These are phyloP conservation scores for Aspergillus cejpii DNA, from an alignment of 2,329 filamentous ascomycete species.

Conservation along the genomic window DNA sequence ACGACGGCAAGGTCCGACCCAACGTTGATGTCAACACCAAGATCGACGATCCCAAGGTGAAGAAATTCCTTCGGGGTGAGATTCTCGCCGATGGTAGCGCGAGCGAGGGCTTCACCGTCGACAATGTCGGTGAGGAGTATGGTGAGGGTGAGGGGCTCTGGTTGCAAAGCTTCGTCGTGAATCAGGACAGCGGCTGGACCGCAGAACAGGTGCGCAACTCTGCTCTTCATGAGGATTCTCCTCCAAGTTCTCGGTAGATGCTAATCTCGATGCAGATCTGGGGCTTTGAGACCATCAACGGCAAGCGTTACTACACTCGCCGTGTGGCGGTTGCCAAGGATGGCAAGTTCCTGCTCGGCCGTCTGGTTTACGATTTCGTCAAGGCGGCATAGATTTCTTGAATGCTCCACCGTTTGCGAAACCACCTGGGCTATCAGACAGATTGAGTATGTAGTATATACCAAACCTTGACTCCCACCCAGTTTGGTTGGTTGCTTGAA, in stretches of 20 bases:
- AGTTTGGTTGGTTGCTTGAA: neutral
- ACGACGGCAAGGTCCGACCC: conserved; percentile 35
- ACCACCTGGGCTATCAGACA: too few species aligned
- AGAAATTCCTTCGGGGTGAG: conserved; percentile 37
- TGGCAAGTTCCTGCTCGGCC: conserved; percentile 30
- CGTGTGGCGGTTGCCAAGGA: conserved; percentile 39
- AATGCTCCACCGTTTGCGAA: neutral
- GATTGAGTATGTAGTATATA: too few species aligned
- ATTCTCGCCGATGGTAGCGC: conserved; percentile 50
- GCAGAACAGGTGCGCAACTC: conserved; percentile 45
- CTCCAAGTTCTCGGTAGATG: neutral
- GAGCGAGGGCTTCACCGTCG: conserved; percentile 54
- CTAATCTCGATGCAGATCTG: conserved; percentile 31
- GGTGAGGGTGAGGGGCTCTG: conserved; percentile 41
- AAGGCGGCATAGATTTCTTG: neutral
- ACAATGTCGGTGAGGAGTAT: conserved; percentile 39
- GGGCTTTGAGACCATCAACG: conserved; percentile 42
- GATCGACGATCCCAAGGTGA: conserved; percentile 34
- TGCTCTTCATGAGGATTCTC: conserved; percentile 9
- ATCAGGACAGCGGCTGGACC: conserved; percentile 46
- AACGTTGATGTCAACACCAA: conserved; percentile 34
- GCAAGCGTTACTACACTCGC: conserved; percentile 38
- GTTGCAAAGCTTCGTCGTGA: conserved; percentile 48
- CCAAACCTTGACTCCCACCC: too few species aligned
- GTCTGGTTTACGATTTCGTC: conserved; percentile 39